Conservation (phyloP, 1,284 basidiomycete genomes). For the Heterobasidion parviporum region DNA sequence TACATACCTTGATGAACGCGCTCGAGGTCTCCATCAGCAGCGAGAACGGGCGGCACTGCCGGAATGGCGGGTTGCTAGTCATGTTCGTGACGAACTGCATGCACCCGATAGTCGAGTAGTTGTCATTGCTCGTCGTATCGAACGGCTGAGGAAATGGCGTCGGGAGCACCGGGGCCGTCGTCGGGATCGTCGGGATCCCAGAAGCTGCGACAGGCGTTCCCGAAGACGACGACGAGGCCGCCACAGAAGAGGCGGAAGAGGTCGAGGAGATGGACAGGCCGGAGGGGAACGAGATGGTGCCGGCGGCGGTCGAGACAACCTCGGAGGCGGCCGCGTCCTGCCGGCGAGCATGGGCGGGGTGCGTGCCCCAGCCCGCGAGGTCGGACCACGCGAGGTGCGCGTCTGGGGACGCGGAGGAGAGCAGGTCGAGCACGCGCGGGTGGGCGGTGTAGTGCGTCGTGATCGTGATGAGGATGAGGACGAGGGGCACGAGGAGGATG, state of each 20-base stretch:
- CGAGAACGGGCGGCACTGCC: slow-evolving; percentile 69
- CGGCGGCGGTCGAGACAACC: not conserved
- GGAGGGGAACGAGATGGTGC: slow-evolving; percentile 6
- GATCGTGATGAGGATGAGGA: slow-evolving; percentile 43
- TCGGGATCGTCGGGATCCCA: slow-evolving; percentile 21
- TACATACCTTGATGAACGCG: slow-evolving; percentile 47
- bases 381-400: slow-evolving; percentile 8
- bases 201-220: slow-evolving; percentile 10
- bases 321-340: not conserved
- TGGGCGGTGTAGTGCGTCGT: slow-evolving; percentile 42
- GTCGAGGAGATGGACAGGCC: slow-evolving; percentile 2
- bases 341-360: slow-evolving; percentile 4
- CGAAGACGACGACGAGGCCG: slow-evolving; percentile 8
- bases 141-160: slow-evolving; percentile 74
- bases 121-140: slow-evolving; percentile 51
- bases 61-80: slow-evolving; percentile 52
- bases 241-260: slow-evolving; percentile 9
- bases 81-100: slow-evolving; percentile 67
- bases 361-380: not conserved
- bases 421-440: slow-evolving; percentile 35
- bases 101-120: slow-evolving; percentile 59
- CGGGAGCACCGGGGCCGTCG: slow-evolving; percentile 38
- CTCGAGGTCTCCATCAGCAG: slow-evolving; percentile 53
- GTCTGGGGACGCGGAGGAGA: slow-evolving; percentile 19
- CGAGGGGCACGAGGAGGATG: slow-evolving; percentile 44